Percentiles rank a stretch among this genome's conserved stretches.
Conservation (phyloP, 2,329 filamentous ascomycete species). For the Zymoseptoria tritici region DNA sequence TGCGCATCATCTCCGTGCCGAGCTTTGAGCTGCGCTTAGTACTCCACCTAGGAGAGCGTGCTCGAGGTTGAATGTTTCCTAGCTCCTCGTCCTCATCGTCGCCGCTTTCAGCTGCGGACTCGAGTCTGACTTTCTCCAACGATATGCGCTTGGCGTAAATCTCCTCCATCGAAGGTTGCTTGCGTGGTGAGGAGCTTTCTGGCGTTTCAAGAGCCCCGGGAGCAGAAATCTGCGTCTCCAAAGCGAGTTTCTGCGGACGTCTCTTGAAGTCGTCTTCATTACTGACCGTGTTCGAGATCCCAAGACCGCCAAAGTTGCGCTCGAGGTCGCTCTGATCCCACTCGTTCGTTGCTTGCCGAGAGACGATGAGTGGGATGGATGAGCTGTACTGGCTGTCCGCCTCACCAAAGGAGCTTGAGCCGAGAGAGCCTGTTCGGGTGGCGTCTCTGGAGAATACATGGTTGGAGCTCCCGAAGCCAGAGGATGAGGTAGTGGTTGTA, state of each 20-base stretch:
- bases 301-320: constrained; percentile 55
- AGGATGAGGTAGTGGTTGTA: constrained; percentile 62
- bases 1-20: constrained; percentile 95
- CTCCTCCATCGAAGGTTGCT: constrained; percentile 64
- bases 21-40: constrained; percentile 62
- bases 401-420: constrained; percentile 81
- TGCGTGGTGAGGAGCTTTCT: constrained; percentile 38
- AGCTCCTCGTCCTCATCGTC: constrained; percentile 94
- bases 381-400: constrained; percentile 69
- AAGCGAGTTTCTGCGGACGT: constrained; percentile 40
- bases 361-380: constrained; percentile 58
- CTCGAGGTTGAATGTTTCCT: constrained; percentile 51
- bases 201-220: constrained; percentile 39
- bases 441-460: constrained; percentile 30
- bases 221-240: constrained; percentile 60
- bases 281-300: constrained; percentile 46
- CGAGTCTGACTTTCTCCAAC: constrained; percentile 62
- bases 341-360: constrained; percentile 60
- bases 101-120: constrained; percentile 71
- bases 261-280: constrained; percentile 15
- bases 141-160: constrained; percentile 67
- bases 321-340: constrained; percentile 58
- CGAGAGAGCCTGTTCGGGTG: constrained; percentile 58
- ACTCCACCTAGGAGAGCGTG: constrained; percentile 51
- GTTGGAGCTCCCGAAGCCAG: constrained; percentile 57